Percentiles rank a stretch among this genome's conserved stretches.
Conservation (phyloP, 805 yeast species). For the Metschnikowia kunwiensis region DNA sequence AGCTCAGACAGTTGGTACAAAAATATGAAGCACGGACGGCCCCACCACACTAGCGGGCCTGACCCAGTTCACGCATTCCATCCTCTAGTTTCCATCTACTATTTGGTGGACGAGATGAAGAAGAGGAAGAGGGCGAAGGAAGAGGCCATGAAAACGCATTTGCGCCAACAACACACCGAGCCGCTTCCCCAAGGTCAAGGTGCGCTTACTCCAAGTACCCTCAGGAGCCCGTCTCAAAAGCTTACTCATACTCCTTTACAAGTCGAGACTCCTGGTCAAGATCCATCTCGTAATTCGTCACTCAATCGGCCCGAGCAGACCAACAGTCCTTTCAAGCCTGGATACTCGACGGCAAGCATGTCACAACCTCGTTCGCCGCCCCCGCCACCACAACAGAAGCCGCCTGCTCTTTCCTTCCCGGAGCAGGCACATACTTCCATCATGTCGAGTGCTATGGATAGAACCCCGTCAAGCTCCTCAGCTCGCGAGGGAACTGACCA, state of each 20-base stretch:
- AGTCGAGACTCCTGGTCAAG: neutral
- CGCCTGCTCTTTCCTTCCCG: slow-evolving; percentile 23
- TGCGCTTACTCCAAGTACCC: slow-evolving; percentile 28
- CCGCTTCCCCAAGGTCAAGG: slow-evolving; percentile 2
- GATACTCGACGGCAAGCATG: neutral
- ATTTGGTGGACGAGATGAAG: slow-evolving; percentile 79
- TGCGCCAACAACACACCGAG: slow-evolving; percentile 22
- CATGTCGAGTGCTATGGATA: slow-evolving; percentile 17
- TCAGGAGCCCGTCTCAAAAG: slow-evolving; percentile 4
- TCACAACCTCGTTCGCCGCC: slow-evolving; percentile 10
- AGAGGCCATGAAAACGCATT: slow-evolving; percentile 36
- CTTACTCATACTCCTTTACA: neutral
- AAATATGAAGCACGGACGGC: slow-evolving; percentile 35
- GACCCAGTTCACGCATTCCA: slow-evolving; percentile 88
- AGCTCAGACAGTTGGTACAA: slow-evolving; percentile 63
- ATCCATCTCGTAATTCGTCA: slow-evolving; percentile 5
- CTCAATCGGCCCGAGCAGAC: slow-evolving; percentile 1
- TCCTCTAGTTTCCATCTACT: slow-evolving; percentile 84
- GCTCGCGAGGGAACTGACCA: slow-evolving; percentile 8
- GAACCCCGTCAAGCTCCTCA: slow-evolving; percentile 15
- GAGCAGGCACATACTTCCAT: slow-evolving; percentile 40
- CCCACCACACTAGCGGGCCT: slow-evolving; percentile 27
- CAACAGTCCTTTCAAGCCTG: slow-evolving; percentile 2
- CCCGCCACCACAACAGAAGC: slow-evolving; percentile 8
- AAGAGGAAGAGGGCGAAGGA: slow-evolving; percentile 65